Evolutionary conservation across 2,329 filamentous ascomycete genomes (phyloP).

Genomic region (Penicillium sclerotiorum): DNA sequence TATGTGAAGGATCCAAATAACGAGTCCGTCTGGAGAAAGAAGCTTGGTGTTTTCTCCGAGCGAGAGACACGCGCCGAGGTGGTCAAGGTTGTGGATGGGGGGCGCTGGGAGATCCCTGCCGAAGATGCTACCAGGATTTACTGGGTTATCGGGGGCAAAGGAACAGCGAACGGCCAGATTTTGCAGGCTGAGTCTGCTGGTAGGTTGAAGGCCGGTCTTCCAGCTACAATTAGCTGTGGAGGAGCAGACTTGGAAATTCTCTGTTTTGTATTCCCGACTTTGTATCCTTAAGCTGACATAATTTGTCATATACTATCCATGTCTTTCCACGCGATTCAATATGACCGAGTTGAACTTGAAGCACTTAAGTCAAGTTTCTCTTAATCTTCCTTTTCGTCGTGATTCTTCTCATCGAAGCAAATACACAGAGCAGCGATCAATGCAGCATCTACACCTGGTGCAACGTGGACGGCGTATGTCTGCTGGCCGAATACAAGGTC

Average conservation of each 20-base stretch:
- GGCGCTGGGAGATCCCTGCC: background rate
- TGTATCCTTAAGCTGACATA: background rate
- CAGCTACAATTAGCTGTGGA: background rate
- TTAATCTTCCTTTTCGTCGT: slow-evolving; percentile 47
- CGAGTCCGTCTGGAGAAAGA: slow-evolving; percentile 8
- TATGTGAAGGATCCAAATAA: background rate
- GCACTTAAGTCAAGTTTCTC: too few species aligned
- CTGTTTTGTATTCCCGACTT: background rate
- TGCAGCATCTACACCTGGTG: slow-evolving; percentile 67
- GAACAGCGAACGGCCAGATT: background rate
- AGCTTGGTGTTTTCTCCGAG: slow-evolving; percentile 21
- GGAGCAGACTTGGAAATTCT: background rate
- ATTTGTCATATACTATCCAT: too few species aligned
- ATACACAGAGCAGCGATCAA: slow-evolving; percentile 69
- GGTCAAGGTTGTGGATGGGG: slow-evolving; percentile 7
- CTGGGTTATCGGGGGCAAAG: slow-evolving; percentile 5
- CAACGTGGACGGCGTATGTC: slow-evolving; percentile 66
- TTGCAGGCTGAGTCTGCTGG: slow-evolving; percentile 2
- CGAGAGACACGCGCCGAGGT: slow-evolving; percentile 19
- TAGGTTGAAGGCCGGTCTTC: background rate
- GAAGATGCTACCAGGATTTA: slow-evolving; percentile 6
- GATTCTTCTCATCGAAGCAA: slow-evolving; percentile 67
- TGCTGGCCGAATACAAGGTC: slow-evolving; percentile 64
- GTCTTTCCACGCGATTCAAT: background rate
- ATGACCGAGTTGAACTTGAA: too few species aligned